These are phyloP conservation scores for Lomentospora prolificans DNA, from an alignment of 2,329 filamentous ascomycete genomes.

Conservation along the genomic window DNA sequence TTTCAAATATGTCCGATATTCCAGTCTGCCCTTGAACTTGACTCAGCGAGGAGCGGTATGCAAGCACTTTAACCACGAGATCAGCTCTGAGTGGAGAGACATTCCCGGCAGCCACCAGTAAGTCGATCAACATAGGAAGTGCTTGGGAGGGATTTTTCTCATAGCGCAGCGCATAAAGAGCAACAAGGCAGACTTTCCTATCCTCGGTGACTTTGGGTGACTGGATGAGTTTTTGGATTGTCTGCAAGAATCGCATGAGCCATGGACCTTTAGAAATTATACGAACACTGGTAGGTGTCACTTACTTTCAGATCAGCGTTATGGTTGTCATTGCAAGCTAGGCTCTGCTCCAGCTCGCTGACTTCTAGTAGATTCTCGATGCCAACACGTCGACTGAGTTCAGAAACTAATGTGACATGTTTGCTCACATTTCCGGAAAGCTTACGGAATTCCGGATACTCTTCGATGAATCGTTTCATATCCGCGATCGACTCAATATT, in stretches of 20 bases:
- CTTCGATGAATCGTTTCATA: constrained; percentile 99
- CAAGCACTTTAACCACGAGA: constrained; percentile 70
- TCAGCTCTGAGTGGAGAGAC: constrained; percentile 67
- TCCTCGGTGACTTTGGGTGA: constrained; percentile 65
- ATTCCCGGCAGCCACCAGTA: constrained; percentile 75
- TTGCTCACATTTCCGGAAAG: constrained; percentile 97
- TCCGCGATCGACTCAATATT: constrained; percentile 96
- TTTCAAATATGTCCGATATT: constrained; percentile 87
- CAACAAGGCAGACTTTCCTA: constrained; percentile 81
- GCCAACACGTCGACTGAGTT: constrained; percentile 79
- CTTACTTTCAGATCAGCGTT: constrained; percentile 76
- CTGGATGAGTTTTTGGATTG: constrained; percentile 77
- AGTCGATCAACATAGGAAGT: constrained; percentile 74
- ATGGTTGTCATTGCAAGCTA: constrained; percentile 96
- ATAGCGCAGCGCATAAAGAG: constrained; percentile 91
- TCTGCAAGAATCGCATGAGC: constrained; percentile 43
- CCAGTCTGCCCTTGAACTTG: constrained; percentile 64
- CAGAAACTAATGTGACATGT: constrained; percentile 90
- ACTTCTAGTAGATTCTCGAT: constrained; percentile 87
- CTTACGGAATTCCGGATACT: constrained; percentile 96
- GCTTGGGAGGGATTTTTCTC: constrained; percentile 77
- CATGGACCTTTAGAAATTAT: no score
- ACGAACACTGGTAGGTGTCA: no score
- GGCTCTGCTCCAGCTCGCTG: constrained; percentile 90
- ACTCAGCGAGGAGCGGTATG: constrained; percentile 81